Evolutionary conservation across 2,329 filamentous ascomycete species (phyloP), one percentile per base, ranked within the genome.

Genomic region (Parasarocladium wereldwijsianum): DNA sequence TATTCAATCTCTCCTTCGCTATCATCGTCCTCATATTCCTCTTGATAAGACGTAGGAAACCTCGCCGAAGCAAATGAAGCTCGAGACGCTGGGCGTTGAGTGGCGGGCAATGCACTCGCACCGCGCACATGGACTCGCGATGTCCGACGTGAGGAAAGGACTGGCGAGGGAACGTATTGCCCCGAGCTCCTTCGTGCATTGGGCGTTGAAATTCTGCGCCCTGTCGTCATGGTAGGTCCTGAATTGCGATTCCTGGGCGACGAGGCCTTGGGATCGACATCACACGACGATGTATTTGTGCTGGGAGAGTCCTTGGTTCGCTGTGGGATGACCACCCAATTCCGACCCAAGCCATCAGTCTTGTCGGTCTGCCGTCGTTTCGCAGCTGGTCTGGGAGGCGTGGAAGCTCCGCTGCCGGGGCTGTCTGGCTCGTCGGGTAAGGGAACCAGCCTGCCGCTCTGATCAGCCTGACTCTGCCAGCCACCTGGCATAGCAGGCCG

Each of bases 321-420:
- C 25, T 63, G 62, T 32, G 57, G 57, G 16, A 85, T 70, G 38
- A 85, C 61, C 17, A 85, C 75, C 79, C 79, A 85, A 51, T 74
- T 80, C 32, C 63, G 66, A 17, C 67, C 60, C 5, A 80, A 55
- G 24, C 76, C 70, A 37, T 71, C 64, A 12, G 59, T 55, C 2
- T 57, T 46, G 31, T 57, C 52, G n/a, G 66, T 58, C 35, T 72
- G 68, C 24, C 68, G 56, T 24, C 68, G 56, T 44, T 72, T 73
- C 2, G 60, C 52, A 2, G 63, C 55, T 4, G 60, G 62, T 16
- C 48, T 42, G 3, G 57, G 54, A 3, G 61, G 57, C 7, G 61
- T 63, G 2, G 58, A 51, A n/a, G 47, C 40, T 18, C 50, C 39
- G 37, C 46, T 49, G 12, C 42, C 13, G 44, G 50, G 13, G 14